Conservation (phyloP, 169 alveolate genomes). For the Cryptosporidium parvum region DNA sequence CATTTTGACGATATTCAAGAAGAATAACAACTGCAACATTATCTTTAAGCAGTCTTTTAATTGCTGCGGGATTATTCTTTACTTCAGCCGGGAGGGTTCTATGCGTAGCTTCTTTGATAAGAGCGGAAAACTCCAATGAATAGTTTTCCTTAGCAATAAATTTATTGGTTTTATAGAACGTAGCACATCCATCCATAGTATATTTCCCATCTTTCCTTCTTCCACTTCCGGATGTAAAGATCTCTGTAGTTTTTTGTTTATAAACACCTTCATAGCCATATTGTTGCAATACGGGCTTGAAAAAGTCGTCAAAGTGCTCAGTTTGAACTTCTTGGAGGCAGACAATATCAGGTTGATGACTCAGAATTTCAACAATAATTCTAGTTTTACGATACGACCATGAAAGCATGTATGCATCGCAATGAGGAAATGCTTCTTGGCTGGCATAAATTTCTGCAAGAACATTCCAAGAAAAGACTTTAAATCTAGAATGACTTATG, state of each 20-base stretch:
- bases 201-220: slow-evolving; percentile 83
- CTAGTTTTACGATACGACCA: slow-evolving; percentile 85
- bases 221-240: slow-evolving; percentile 83
- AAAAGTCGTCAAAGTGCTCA: slow-evolving; percentile 84
- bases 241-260: slow-evolving; percentile 84
- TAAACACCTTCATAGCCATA: slow-evolving; percentile 84
- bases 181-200: slow-evolving; percentile 86
- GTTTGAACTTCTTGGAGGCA: slow-evolving; percentile 85
- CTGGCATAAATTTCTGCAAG: slow-evolving; percentile 86
- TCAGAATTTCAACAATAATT: slow-evolving; percentile 83
- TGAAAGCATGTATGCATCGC: slow-evolving; percentile 85
- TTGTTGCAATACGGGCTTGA: slow-evolving; percentile 80
- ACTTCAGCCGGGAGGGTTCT: slow-evolving; percentile 80
- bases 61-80: slow-evolving; percentile 80
- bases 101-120: slow-evolving; percentile 82
- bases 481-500: slow-evolving; percentile 68
- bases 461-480: slow-evolving; percentile 83
- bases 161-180: slow-evolving; percentile 81
- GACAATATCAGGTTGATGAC: slow-evolving; percentile 83
- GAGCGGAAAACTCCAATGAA: slow-evolving; percentile 83
- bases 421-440: slow-evolving; percentile 84
- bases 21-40: slow-evolving; percentile 83
- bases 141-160: slow-evolving; percentile 80
- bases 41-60: slow-evolving; percentile 81
- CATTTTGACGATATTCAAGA: slow-evolving; percentile 76